Evolutionary conservation across 192 early-diverging fungal genomes (phyloP), one percentile per base, ranked within the genome.

Genomic region (Helicostylum pulchrum): DNA sequence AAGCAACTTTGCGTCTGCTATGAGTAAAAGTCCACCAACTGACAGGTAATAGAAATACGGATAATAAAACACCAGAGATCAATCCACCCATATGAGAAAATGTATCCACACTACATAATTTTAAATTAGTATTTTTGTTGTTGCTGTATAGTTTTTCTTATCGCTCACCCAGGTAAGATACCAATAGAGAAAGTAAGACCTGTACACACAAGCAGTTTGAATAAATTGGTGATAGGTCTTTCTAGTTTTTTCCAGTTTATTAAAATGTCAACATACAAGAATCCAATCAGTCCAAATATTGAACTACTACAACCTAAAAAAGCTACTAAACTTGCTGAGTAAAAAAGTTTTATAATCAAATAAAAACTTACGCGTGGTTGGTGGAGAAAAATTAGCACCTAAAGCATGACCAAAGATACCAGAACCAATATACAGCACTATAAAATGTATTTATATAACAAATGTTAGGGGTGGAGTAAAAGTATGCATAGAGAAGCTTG

Each of bases 371-470:
- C 88, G 82, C 55, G 72, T 73, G 30, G 74, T 50, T 0, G 77
- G 66, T 8, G 66, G 62, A 0, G 73, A 74, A 64, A 90, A 83
- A 43, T 83, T 87, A 4, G 81, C 86, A n/a, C 90, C 90, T 68
- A 94, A 83, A n/a, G 91, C 66, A 71, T 91, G 88, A 7, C 93
- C 93, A 15, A 76, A 85, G 45, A 90, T 78, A 15, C 93, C 93
- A 36, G 81, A 80, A 4, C 78, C 72, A 39, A 91, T 66, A 20
- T 43, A 44, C 15, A 58, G 34, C 9, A 58, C 56, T 58, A 19
- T 55, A 7, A 5, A 57, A 12, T 20, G 11, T 34, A 21, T 19
- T 11, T 9, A 58, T 11, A 10, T 31, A 34, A 39, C 4, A 57
- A 56, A 31, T 12, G 26, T 26, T 26, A 26, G 26, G 26, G 26